phyloP scores from a whole-genome alignment of 1,284 basidiomycete species.

The Apiotrichum akiyoshidainum region DNA sequence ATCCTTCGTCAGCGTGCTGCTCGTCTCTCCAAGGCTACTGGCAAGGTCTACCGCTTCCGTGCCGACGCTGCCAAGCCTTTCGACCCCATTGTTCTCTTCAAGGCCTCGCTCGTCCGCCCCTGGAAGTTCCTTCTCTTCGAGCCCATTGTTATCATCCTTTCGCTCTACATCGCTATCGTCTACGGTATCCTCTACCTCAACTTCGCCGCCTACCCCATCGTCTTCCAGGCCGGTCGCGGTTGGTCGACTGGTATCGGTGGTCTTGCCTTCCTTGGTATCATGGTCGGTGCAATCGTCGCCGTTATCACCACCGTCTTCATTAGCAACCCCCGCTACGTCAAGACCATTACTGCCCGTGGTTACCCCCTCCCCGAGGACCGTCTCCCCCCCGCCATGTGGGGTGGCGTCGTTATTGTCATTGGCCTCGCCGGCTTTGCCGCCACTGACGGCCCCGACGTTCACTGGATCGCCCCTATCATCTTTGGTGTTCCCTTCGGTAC shows the following conservation, averaged over 20 bases:
- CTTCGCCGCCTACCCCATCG: conserved; percentile 56
- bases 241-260: conserved; percentile 63
- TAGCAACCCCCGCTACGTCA: conserved; percentile 60
- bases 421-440: conserved; percentile 50
- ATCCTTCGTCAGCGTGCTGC: conserved; percentile 49
- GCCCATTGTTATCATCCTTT: conserved; percentile 53
- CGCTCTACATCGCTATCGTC: conserved; percentile 60
- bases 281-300: conserved; percentile 60
- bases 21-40: conserved; percentile 48
- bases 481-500: conserved; percentile 63
- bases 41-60: conserved; percentile 49
- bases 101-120: conserved; percentile 50
- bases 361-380: conserved; percentile 60
- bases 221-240: conserved; percentile 61
- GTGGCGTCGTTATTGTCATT: conserved; percentile 44
- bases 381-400: conserved; percentile 57
- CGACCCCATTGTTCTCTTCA: conserved; percentile 41
- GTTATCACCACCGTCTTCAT: conserved; percentile 57
- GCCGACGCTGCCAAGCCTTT: conserved; percentile 52
- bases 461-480: conserved; percentile 59
- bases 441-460: conserved; percentile 44
- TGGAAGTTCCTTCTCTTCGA: conserved; percentile 54
- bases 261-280: conserved; percentile 65
- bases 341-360: conserved; percentile 54
- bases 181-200: conserved; percentile 46